A percentile compares a stretch with the other conserved stretches of the same genome.
These are phyloP conservation scores for Rhodotorula graminis DNA, from an alignment of 768 basidiomycete species.

Conservation along the genomic window DNA sequence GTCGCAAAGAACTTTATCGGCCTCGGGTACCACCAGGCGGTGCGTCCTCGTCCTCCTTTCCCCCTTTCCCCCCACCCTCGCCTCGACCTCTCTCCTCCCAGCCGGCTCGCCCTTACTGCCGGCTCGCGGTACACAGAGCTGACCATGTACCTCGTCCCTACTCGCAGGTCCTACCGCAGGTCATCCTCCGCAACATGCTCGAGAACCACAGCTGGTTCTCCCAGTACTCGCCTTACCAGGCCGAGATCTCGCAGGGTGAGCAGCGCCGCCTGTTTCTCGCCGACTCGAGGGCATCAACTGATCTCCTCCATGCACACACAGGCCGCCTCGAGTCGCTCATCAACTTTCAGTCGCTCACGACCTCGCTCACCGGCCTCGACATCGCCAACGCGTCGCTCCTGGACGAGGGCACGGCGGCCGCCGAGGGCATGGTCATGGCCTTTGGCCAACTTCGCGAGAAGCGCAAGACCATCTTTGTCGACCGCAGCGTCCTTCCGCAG, in stretches of 20 bases:
- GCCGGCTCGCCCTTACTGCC: too few species aligned
- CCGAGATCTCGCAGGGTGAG: conserved; percentile 93
- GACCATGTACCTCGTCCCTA: too few species aligned
- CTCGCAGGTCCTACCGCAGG: conserved; percentile 35
- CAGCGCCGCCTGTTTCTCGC: too few species aligned
- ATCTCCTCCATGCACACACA: conserved; percentile 44
- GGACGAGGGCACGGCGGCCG: conserved; percentile 58
- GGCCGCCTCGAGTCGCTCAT: conserved; percentile 93
- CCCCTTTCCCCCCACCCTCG: too few species aligned
- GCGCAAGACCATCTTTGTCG: conserved; percentile 78
- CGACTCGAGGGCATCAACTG: too few species aligned
- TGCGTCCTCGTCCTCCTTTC: conserved; percentile 46
- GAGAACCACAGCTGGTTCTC: conserved; percentile 99
- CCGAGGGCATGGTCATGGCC: conserved; percentile 77
- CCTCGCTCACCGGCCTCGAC: conserved; percentile 87
- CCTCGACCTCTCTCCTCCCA: too few species aligned
- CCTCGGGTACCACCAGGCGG: conserved; percentile 67
- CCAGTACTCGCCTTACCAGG: conserved; percentile 48
- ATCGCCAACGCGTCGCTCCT: conserved; percentile 93
- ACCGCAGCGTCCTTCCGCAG: conserved; percentile 75
- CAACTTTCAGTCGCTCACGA: conserved; percentile 95
- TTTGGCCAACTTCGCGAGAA: conserved; percentile 61
- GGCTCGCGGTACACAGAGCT: too few species aligned
- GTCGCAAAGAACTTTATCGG: conserved; percentile 90
- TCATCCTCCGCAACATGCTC: conserved; percentile 44